A percentile compares a stretch with the other conserved stretches of the same genome.
phyloP scores from a whole-genome alignment of 148 eudicot genomes.

The Rhododendron henanense region DNA sequence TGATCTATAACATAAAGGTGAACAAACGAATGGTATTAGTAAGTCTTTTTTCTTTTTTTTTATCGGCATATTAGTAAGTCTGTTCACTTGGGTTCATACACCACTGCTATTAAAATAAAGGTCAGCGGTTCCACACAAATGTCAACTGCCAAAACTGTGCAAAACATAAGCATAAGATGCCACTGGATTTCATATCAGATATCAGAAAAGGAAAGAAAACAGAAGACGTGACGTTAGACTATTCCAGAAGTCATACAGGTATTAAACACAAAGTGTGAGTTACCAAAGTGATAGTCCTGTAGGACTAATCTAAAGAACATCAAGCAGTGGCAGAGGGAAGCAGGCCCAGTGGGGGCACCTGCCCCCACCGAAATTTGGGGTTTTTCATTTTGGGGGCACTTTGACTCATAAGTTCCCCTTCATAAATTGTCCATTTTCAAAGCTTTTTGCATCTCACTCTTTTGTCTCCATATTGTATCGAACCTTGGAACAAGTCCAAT shows the following conservation, averaged over 20 bases:
- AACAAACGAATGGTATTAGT: neutral
- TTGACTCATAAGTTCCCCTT: neutral
- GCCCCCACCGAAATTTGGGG: neutral
- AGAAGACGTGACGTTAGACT: neutral
- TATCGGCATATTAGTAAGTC: neutral
- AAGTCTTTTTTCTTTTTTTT: no score
- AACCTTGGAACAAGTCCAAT: neutral
- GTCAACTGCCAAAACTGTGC: neutral
- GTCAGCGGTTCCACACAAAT: neutral
- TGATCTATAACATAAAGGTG: neutral
- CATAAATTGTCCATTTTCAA: neutral
- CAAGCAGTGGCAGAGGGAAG: neutral
- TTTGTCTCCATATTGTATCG: neutral
- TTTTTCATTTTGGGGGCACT: neutral
- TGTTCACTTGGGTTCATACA: neutral
- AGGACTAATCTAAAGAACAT: neutral
- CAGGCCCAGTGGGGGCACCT: neutral
- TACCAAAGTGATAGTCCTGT: neutral
- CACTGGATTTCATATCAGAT: neutral
- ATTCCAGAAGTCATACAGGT: neutral
- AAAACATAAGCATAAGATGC: neutral
- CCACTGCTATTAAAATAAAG: neutral
- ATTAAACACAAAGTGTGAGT: neutral
- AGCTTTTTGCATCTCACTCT: neutral
- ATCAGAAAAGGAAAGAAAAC: neutral